A percentile compares a stretch with the other conserved stretches of the same genome.
Evolutionary conservation across 106 monocot genomes (phyloP).

Genomic region (Dendrobium catenatum): DNA sequence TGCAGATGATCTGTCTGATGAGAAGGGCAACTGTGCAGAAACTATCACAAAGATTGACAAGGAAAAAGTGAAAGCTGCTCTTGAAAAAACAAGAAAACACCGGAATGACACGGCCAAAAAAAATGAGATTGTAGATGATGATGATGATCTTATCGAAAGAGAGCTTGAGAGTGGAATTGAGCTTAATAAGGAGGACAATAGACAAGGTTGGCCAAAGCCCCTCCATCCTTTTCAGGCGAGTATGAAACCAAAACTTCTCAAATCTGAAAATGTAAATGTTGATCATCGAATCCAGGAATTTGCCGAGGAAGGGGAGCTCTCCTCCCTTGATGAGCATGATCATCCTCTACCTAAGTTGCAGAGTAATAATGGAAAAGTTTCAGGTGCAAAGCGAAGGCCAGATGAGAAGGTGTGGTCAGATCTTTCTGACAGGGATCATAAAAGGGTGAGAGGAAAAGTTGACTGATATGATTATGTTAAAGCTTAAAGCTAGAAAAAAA

Average conservation of each 20-base stretch:
- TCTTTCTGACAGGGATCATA: not conserved
- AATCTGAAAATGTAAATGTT: slow-evolving; percentile 10
- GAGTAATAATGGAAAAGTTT: slow-evolving; percentile 13
- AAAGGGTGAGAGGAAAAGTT: not conserved
- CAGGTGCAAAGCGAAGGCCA: not conserved
- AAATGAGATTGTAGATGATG: slow-evolving; percentile 48
- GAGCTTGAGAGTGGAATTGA: slow-evolving; percentile 89
- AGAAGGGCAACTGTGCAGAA: slow-evolving; percentile 31
- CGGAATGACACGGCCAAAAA: slow-evolving; percentile 32
- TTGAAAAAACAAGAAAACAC: slow-evolving; percentile 60
- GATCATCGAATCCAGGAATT: slow-evolving; percentile 7
- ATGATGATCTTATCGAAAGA: slow-evolving; percentile 53
- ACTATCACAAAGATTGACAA: slow-evolving; percentile 66
- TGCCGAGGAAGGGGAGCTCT: slow-evolving; percentile 66
- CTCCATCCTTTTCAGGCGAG: slow-evolving; percentile 9
- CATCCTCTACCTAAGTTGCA: slow-evolving; percentile 10
- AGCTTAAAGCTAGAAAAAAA: no score
- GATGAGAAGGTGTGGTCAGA: not conserved
- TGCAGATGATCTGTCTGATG: not conserved
- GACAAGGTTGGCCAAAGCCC: slow-evolving; percentile 23
- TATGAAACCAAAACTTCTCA: slow-evolving; percentile 7
- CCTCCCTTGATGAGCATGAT: slow-evolving; percentile 25
- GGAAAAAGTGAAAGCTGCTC: slow-evolving; percentile 65
- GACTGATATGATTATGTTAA: no score
- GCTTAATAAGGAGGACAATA: slow-evolving; percentile 46